Conservation (phyloP, 1,139 yeast genomes). For the Lodderomyces beijingensis region DNA sequence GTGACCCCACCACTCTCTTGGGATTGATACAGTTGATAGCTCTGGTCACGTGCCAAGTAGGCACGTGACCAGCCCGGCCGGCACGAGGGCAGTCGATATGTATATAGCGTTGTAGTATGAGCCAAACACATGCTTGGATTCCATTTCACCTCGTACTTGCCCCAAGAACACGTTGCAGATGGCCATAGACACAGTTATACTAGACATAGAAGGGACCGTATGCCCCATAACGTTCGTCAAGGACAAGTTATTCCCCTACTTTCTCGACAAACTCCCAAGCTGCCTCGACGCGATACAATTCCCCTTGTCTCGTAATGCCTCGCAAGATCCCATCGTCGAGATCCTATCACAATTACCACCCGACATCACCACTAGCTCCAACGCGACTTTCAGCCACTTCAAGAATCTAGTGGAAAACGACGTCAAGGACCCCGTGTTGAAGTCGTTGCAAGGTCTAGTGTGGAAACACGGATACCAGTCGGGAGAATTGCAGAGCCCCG, state of each 20-base stretch:
- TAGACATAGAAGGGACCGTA: conserved; percentile 90
- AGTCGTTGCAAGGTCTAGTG: conserved; percentile 74
- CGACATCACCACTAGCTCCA: conserved; percentile 20
- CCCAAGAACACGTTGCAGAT: no score
- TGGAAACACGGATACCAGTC: conserved; percentile 78
- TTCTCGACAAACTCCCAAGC: conserved; percentile 28
- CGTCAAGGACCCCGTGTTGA: conserved; percentile 72
- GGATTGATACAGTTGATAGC: no score
- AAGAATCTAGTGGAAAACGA: conserved; percentile 57
- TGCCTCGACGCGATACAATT: conserved; percentile 15
- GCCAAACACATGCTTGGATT: no score
- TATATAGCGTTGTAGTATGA: no score
- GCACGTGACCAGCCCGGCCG: no score
- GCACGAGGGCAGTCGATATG: no score
- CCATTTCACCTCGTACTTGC: no score
- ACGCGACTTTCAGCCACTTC: conserved; percentile 42
- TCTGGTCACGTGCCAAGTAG: no score
- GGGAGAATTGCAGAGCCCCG: conserved; percentile 74
- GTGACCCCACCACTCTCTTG: no score
- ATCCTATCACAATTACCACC: conserved; percentile 46
- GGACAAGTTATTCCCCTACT: conserved; percentile 57
- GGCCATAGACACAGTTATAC: conserved; percentile 26
- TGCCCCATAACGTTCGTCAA: conserved; percentile 89
- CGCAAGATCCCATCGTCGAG: conserved; percentile 15
- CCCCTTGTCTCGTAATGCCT: conserved; percentile 5